Percentiles rank a stretch among this genome's conserved stretches.
Evolutionary conservation across 345 rosid genomes (phyloP).

Genomic region (Boechera divaricarpa): DNA sequence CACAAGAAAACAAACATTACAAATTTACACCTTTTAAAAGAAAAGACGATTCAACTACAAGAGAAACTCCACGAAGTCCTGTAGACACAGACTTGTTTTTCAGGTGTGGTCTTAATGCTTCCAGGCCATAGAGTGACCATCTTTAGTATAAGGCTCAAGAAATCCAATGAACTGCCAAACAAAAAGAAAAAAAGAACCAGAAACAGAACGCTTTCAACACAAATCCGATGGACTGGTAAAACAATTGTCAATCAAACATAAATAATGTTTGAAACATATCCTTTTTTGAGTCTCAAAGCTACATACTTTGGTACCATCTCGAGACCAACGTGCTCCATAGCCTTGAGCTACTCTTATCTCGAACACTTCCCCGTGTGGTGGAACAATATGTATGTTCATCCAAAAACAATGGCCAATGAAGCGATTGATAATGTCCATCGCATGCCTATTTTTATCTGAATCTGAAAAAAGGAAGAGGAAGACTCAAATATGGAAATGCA

Average conservation of each 20-base stretch:
- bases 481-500: neutral
- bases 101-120: slow-evolving; percentile 50
- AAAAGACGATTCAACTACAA: neutral
- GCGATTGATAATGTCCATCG: slow-evolving; percentile 51
- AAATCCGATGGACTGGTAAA: neutral
- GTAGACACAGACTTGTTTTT: neutral
- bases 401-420: slow-evolving; percentile 61
- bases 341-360: slow-evolving; percentile 71
- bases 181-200: slow-evolving; percentile 22
- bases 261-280: neutral
- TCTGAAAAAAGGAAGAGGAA: slow-evolving; percentile 47
- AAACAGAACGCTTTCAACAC: slow-evolving; percentile 19
- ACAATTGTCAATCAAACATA: slow-evolving; percentile 1
- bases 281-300: slow-evolving; percentile 2
- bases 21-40: neutral
- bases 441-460: slow-evolving; percentile 60
- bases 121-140: slow-evolving; percentile 77
- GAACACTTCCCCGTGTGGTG: slow-evolving; percentile 69
- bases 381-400: slow-evolving; percentile 69
- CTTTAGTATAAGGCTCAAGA: slow-evolving; percentile 78
- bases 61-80: neutral
- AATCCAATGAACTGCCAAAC: slow-evolving; percentile 76
- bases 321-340: slow-evolving; percentile 80
- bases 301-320: slow-evolving; percentile 73
- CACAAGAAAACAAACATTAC: neutral